Evolutionary conservation across 2,329 filamentous ascomycete species (phyloP), one percentile per base, ranked within the genome.

Genomic region (Exophiala phaeomuriformis): DNA sequence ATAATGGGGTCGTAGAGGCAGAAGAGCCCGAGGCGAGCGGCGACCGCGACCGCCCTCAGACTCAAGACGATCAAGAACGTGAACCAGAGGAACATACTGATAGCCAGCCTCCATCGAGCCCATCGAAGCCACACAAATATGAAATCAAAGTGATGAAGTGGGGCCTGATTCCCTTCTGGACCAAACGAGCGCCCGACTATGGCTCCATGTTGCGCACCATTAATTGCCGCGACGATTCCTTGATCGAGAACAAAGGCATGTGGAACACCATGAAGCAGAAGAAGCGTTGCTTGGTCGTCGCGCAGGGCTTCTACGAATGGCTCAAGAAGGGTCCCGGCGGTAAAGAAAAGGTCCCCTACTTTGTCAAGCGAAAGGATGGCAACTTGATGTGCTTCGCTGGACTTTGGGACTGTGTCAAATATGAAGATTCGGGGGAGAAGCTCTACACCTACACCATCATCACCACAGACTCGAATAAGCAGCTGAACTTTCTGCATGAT

Each of bases 261-360:
- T 97, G 93, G 93, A 85, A 81, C 40, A 82, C 80, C 1, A 94
- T 97, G 86, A 96, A 96, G 72, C 82, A 84, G 57, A 81, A 79
- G 62, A 95, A 96, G 71, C 79, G 93, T 31, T 97, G 93, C 67
- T 76, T 97, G 27, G 82, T 97, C 6, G 67, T 95, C 4, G 90
- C 88, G 6, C 86, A 96, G 69, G 93, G 93, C 1, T 98, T 97
- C 70, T 98, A 89, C 65, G 93, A 98, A 70, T 97, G 93, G 93
- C 74, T 94, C 55, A 91, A 91, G 69, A 88, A 84, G 64, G 84
- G 80, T 64, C 50, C 76, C 64, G 77, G 78, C 1, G 78, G 81
- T 4, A 90, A 86, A 62, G 85, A 93, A 50, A 94, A 88, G 71
- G 73, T 91, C 1, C 91, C 93, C 7, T 83, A 97, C 69, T 96